phyloP scores from a whole-genome alignment of 805 yeast genomes.

The Wickerhamiella parazyma region DNA sequence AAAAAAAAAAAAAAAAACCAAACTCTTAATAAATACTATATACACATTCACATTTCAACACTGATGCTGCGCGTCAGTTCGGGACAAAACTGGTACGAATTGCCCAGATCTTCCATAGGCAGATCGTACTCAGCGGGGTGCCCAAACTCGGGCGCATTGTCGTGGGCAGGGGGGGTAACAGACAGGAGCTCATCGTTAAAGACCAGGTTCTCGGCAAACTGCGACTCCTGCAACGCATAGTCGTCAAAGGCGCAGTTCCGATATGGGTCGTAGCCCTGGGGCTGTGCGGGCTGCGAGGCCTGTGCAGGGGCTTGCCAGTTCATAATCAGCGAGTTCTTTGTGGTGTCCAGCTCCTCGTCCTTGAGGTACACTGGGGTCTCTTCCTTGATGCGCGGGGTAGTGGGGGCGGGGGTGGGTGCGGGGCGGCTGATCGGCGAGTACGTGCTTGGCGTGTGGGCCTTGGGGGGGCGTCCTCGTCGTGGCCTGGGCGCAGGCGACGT shows the following conservation, averaged over 20 bases:
- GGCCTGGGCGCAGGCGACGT: not conserved
- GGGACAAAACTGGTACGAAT: not conserved
- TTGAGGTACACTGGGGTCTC: not conserved
- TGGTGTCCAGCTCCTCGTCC: conserved; percentile 6
- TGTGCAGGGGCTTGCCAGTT: conserved; percentile 3
- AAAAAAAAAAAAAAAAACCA: not conserved
- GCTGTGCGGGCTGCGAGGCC: not conserved
- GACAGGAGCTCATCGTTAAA: conserved; percentile 5
- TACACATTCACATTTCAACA: conserved; percentile 5
- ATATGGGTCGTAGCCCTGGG: not conserved
- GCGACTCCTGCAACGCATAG: conserved; percentile 4
- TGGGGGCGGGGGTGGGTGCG: not conserved
- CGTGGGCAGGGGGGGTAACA: not conserved
- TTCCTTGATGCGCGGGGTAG: not conserved
- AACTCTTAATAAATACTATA: not conserved
- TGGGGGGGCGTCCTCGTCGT: conserved; percentile 6
- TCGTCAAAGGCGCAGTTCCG: conserved; percentile 3
- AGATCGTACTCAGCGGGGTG: conserved; percentile 5
- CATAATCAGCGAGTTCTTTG: conserved; percentile 7
- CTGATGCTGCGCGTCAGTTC: not conserved
- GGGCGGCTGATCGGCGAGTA: not conserved
- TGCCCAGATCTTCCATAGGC: conserved; percentile 5
- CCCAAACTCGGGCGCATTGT: conserved; percentile 4
- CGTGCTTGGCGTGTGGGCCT: not conserved
- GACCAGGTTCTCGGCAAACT: conserved; percentile 5